Evolutionary conservation across 192 early-diverging fungal species (phyloP), one percentile per base, ranked within the genome.

Genomic region (Coemansia sp.): DNA sequence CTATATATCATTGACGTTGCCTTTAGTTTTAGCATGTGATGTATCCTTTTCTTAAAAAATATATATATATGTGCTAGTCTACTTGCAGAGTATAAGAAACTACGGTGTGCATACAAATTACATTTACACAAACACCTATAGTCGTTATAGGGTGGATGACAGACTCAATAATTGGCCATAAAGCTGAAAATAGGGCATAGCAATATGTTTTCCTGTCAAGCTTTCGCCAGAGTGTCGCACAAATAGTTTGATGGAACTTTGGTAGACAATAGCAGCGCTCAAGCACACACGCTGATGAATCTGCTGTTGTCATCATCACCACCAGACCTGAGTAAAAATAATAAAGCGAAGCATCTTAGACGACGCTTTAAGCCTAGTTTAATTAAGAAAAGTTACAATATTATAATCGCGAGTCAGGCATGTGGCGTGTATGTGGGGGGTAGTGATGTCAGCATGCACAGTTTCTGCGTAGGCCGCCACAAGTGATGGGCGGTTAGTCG

Each of bases 381-480:
- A 47, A 47, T 47, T n/a, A 19, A 4, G n/a, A 47, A 57, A 30
- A 5, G 23, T 3, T 10, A 1, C 50, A 10, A 26, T 13, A 52
- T 26, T 6, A 26, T 11, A 23, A 52, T 52, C n/a, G 17, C 46
- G 16, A 0, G 13, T 49, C 23, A n/a, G 23, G 13, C 13, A 23
- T 55, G 52, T 30, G 52, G 26, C 52, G 52, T 14, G 52, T 55
- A 9, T 30, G 26, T 26, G 52, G 52, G 8, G 49, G 50, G 26
- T n/a, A 30, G 52, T 55, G 52, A 55, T 55, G 52, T 55, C 52
- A 55, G 52, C 23, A 30, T 16, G 21, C 11, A 55, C 52, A 49
- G 19, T n/a, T 9, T 21, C 11, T 13, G n/a, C 6, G 26, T 52
- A 30, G 44, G 14, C 40, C 21, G 30, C 33, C n/a, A 49, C 47